A percentile compares a stretch with the other conserved stretches of the same genome.
Conservation (phyloP, 1,284 basidiomycete genomes). For the Rhodotorula sp. region DNA sequence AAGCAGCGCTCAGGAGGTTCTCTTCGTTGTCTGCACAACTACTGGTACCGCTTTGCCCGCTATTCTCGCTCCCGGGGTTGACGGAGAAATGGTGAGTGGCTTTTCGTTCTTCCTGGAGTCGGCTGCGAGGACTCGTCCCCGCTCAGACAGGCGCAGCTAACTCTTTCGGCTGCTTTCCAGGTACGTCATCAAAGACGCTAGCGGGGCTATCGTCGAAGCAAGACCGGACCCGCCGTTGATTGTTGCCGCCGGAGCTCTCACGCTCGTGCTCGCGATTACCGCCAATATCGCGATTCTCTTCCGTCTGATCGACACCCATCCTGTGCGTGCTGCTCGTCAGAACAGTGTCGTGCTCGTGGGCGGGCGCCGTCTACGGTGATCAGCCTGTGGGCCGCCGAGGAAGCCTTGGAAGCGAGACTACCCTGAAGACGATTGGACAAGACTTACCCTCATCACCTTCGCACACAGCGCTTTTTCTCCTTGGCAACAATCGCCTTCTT, state of each 20-base stretch:
- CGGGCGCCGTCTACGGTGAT: no score
- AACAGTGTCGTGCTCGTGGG: no score
- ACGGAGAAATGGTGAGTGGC: slow-evolving; percentile 15
- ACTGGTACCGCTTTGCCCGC: slow-evolving; percentile 12
- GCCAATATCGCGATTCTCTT: slow-evolving; percentile 67
- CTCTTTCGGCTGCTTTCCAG: not conserved
- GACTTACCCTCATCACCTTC: slow-evolving; percentile 41
- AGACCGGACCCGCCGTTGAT: slow-evolving; percentile 25
- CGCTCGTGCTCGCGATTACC: slow-evolving; percentile 64
- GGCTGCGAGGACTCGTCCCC: not conserved
- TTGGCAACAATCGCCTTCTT: slow-evolving; percentile 7
- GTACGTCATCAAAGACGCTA: slow-evolving; percentile 11
- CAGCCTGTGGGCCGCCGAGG: no score
- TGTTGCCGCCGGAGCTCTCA: slow-evolving; percentile 50
- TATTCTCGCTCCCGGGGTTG: slow-evolving; percentile 11
- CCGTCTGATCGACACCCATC: slow-evolving; percentile 71
- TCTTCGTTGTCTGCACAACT: slow-evolving; percentile 17
- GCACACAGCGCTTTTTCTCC: slow-evolving; percentile 54
- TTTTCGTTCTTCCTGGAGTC: not conserved
- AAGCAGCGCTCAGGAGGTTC: not conserved
- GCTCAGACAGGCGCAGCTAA: no score
- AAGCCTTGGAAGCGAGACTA: no score
- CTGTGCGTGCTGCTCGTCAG: slow-evolving; percentile 13
- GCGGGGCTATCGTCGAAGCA: not conserved
- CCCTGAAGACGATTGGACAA: no score